Evolutionary conservation across 495 filamentous ascomycete species (phyloP).

Genomic region (Aspergillus bertholletiae): DNA sequence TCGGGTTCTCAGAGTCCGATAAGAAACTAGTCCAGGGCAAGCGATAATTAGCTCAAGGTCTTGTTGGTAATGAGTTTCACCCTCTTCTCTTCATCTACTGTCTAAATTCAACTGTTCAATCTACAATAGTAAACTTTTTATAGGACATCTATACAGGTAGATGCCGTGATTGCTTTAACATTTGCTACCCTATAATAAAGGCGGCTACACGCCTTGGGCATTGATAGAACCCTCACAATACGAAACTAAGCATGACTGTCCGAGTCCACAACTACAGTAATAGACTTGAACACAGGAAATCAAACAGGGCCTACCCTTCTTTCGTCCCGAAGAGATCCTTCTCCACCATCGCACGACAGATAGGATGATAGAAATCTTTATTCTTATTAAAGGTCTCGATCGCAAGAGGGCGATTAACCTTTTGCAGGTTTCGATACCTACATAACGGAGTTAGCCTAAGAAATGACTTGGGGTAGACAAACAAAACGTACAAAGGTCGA

Average conservation of each 20-base stretch:
- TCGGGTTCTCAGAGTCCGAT: constrained; percentile 33
- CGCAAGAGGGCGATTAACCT: constrained; percentile 69
- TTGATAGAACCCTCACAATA: background rate
- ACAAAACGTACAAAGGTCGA: constrained; percentile 59
- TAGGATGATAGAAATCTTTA: constrained; percentile 92
- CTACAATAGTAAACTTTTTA: background rate
- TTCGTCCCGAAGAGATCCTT: constrained; percentile 69
- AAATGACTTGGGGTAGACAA: background rate
- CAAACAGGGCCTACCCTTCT: constrained; percentile 3
- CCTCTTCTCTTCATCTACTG: background rate
- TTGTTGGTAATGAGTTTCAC: background rate
- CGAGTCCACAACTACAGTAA: no score
- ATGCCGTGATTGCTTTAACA: no score
- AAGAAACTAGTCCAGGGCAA: constrained; percentile 29
- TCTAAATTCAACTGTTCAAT: background rate
- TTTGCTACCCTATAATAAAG: no score
- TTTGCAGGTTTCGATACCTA: constrained; percentile 65
- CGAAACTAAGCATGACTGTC: background rate
- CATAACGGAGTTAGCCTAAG: constrained; percentile 13
- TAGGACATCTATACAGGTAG: no score
- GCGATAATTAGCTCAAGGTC: constrained; percentile 10
- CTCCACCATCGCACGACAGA: constrained; percentile 76
- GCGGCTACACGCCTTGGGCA: background rate
- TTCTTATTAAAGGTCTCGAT: constrained; percentile 81
- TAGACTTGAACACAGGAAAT: background rate